Evolutionary conservation across 1,139 yeast species (phyloP).

Genomic region (Candida sp.): DNA sequence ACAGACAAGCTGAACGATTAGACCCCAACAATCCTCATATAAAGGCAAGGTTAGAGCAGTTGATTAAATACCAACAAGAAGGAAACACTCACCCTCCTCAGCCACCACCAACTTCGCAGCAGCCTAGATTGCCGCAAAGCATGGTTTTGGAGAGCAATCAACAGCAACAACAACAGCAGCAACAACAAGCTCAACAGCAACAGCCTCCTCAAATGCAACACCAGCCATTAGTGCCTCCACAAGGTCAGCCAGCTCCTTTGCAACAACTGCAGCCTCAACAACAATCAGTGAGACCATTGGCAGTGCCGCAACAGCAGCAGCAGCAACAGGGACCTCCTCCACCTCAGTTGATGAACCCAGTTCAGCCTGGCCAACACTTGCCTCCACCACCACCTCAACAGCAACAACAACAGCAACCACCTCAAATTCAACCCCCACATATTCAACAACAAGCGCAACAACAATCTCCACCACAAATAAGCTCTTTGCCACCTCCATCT

Average conservation of each 20-base stretch:
- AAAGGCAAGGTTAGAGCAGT: slow-evolving; percentile 87
- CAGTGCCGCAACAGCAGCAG: slow-evolving; percentile 10
- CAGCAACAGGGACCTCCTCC: slow-evolving; percentile 8
- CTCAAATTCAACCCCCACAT: slow-evolving; percentile 1
- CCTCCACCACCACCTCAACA: slow-evolving; percentile 14
- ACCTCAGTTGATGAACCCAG: slow-evolving; percentile 5
- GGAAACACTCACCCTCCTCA: slow-evolving; percentile 71
- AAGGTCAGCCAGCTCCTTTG: slow-evolving; percentile 11
- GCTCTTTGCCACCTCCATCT: slow-evolving; percentile 1
- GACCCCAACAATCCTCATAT: slow-evolving; percentile 97
- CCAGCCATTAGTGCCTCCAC: slow-evolving; percentile 12
- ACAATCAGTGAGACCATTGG: slow-evolving; percentile 15
- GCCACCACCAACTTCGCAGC: slow-evolving; percentile 69
- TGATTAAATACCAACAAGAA: slow-evolving; percentile 76
- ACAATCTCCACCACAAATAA: slow-evolving; percentile 3
- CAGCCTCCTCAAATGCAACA: slow-evolving; percentile 26
- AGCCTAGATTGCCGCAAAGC: slow-evolving; percentile 59
- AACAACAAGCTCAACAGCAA: slow-evolving; percentile 25
- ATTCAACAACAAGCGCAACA: neutral
- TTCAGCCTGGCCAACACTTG: slow-evolving; percentile 8
- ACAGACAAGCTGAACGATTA: slow-evolving; percentile 92
- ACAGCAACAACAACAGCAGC: slow-evolving; percentile 35
- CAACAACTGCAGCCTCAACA: slow-evolving; percentile 7
- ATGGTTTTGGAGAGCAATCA: slow-evolving; percentile 58
- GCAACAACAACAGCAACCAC: slow-evolving; percentile 10